Evolutionary conservation across 2,329 filamentous ascomycete genomes (phyloP).

Genomic region (Fusarium decemcellulare): DNA sequence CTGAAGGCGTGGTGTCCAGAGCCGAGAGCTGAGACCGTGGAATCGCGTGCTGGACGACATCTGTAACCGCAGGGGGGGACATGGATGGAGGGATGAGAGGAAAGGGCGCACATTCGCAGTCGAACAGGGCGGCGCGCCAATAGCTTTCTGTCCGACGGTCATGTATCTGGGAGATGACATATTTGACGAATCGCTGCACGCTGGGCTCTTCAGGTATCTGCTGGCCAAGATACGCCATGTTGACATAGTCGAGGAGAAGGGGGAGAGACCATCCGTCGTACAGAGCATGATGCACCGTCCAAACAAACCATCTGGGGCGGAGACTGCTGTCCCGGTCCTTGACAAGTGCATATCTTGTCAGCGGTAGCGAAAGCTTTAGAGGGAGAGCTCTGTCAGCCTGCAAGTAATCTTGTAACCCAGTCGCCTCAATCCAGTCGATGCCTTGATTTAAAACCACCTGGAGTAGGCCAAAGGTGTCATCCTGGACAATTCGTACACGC

Average conservation of each 20-base stretch:
- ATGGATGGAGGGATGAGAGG: no score
- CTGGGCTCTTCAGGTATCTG: no score
- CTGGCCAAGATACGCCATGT: not conserved
- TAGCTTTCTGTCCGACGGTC: no score
- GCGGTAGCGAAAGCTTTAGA: not conserved
- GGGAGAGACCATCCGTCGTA: not conserved
- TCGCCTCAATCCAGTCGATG: not conserved
- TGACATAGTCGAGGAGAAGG: not conserved
- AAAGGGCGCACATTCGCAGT: no score
- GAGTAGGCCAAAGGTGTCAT: not conserved
- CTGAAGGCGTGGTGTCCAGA: not conserved
- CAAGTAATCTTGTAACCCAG: not conserved
- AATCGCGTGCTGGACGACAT: no score
- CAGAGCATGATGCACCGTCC: not conserved
- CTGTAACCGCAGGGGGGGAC: no score
- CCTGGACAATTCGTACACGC: no score
- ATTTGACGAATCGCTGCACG: not conserved
- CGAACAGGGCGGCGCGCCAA: no score
- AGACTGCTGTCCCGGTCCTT: no score
- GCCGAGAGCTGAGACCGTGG: no score
- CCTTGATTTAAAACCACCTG: not conserved
- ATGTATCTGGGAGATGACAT: no score
- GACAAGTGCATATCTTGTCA: not conserved
- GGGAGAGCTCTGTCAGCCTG: no score
- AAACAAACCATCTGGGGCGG: not conserved